phyloP scores from a whole-genome alignment of 2,329 filamentous ascomycete genomes.

The Hirsutella rhossiliensis region DNA sequence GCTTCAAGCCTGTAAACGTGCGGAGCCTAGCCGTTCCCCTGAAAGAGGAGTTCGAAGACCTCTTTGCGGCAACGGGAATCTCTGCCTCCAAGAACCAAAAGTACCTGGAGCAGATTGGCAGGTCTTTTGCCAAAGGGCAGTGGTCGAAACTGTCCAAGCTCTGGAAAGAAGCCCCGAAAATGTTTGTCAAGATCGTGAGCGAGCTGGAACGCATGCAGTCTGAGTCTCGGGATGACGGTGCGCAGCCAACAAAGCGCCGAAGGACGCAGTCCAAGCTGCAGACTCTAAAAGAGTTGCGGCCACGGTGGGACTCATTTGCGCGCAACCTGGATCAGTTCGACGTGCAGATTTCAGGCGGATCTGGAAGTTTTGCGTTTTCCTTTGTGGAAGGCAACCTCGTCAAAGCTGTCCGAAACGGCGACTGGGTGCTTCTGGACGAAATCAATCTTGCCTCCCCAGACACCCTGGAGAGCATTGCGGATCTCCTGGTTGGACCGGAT shows the following conservation, averaged over 20 bases:
- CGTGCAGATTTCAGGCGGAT: conserved; percentile 60
- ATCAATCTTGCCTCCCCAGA: conserved; percentile 94
- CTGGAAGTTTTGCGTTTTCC: conserved; percentile 76
- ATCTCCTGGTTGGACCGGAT: conserved; percentile 65
- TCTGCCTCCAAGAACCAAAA: conserved; percentile 78
- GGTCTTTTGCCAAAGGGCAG: conserved; percentile 67
- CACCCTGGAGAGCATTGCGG: conserved; percentile 85
- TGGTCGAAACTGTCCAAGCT: conserved; percentile 80
- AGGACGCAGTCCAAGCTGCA: conserved; percentile 57
- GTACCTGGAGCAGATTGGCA: conserved; percentile 71
- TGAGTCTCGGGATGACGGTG: conserved; percentile 19
- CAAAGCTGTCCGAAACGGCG: conserved; percentile 87
- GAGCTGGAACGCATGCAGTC: conserved; percentile 34
- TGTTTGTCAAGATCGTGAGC: conserved; percentile 63
- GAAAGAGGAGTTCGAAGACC: conserved; percentile 84
- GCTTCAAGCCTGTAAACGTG: conserved; percentile 91
- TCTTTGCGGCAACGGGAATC: conserved; percentile 77
- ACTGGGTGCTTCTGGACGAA: conserved; percentile 95
- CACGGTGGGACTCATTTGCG: conserved; percentile 73
- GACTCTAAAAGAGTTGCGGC: conserved; percentile 41
- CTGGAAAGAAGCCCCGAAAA: conserved; percentile 80
- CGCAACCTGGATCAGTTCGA: conserved; percentile 67
- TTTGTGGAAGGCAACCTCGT: conserved; percentile 96
- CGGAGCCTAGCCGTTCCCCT: conserved; percentile 78
- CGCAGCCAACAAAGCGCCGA: conserved; percentile 57